These are phyloP conservation scores for Phialophora chinensis DNA, from an alignment of 2,329 filamentous ascomycete genomes.

Conservation along the genomic window DNA sequence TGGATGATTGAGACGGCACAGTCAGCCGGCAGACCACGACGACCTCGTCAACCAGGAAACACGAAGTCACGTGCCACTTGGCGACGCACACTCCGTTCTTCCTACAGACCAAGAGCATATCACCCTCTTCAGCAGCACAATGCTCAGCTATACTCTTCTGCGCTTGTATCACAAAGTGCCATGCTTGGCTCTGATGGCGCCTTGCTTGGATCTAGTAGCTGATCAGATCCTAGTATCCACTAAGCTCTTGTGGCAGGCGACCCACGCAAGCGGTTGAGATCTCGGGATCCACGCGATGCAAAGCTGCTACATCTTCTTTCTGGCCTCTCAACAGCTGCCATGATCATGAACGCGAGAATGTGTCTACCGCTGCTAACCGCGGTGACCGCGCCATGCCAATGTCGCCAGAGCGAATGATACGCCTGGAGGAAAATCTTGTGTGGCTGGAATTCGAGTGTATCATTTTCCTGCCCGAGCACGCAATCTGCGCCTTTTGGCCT, in stretches of 20 bases:
- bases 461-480: conserved; percentile 4
- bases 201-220: neutral
- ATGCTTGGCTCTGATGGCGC: neutral
- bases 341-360: too few relatives aligned
- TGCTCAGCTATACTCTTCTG: too few relatives aligned
- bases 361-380: neutral
- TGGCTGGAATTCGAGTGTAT: neutral
- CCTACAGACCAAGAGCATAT: too few relatives aligned
- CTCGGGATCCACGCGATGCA: neutral
- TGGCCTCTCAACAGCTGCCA: too few relatives aligned
- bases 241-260: neutral
- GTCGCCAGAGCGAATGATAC: neutral
- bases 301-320: neutral
- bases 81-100: neutral
- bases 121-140: too few relatives aligned
- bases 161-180: too few relatives aligned
- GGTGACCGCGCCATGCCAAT: neutral
- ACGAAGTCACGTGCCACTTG: neutral
- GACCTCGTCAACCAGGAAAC: neutral
- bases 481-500: neutral
- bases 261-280: neutral
- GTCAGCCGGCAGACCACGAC: neutral
- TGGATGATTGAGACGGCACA: neutral
- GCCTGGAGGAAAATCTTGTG: neutral
- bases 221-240: neutral